Conservation (phyloP, 768 basidiomycete species). For the Rhodocollybia butyracea region DNA sequence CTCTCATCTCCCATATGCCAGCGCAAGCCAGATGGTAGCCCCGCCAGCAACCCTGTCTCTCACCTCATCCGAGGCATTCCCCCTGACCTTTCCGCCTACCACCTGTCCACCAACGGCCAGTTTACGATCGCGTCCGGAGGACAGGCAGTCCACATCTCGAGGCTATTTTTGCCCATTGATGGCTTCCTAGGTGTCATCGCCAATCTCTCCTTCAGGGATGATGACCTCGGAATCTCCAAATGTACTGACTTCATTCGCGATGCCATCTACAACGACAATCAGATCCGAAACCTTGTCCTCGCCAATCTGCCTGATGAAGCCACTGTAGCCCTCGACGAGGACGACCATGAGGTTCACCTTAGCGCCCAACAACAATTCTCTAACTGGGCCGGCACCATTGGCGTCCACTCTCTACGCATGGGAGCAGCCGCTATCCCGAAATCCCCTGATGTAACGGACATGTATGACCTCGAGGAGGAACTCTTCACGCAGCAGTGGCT, state of each 20-base stretch:
- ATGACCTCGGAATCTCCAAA: neutral
- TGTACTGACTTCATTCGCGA: neutral
- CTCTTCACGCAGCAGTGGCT: neutral
- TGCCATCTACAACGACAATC: neutral
- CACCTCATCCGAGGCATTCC: neutral
- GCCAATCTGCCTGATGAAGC: neutral
- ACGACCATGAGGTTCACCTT: neutral
- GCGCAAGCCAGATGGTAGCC: neutral
- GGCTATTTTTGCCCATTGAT: neutral
- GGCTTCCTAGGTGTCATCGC: neutral
- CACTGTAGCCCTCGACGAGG: neutral
- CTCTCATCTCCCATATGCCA: neutral
- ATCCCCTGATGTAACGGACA: neutral
- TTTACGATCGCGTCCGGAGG: neutral
- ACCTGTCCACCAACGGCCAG: neutral
- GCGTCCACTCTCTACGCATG: neutral
- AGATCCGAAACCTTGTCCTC: neutral
- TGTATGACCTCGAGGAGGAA: too few relatives aligned
- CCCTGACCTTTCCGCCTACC: neutral
- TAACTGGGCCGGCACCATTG: neutral
- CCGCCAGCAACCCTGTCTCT: neutral
- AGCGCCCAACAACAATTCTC: neutral
- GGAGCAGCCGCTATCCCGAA: neutral
- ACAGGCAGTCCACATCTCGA: neutral
- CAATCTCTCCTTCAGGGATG: neutral